Evolutionary conservation across 2,329 filamentous ascomycete species (phyloP), one percentile per base, ranked within the genome.

Genomic region (Ophiostoma ips): DNA sequence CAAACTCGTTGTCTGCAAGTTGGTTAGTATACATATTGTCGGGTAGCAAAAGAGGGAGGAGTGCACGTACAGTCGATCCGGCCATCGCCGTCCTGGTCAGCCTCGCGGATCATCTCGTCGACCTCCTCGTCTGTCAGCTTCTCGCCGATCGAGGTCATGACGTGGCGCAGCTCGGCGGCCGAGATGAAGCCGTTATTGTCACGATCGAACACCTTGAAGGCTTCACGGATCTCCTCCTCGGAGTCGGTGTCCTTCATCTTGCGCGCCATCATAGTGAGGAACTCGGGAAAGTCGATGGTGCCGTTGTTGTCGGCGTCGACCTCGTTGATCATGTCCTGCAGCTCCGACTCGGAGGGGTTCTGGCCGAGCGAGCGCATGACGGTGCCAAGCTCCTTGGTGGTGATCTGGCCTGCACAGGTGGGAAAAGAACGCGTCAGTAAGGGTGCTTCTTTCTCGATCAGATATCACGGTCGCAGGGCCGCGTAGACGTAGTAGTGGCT

Each of bases 181-280:
- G 86, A 92, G 67, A 92, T 92, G 70, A 89, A 92, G 50, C 86
- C 86, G 68, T 92, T 92, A 74, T 90, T 92, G 63, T 92, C 86
- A 60, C 86, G 85, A 65, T 92, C 86, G 61, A 92, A 49, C 12
- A 51, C 84, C 76, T 89, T 89, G 78, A 90, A 90, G 13, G 85
- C 85, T 67, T 90, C 86, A 61, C 86, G 80, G 60, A 92, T 92
- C 67, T 92, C 86, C 70, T 92, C 86, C 69, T 92, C 86, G 46
- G 85, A 90, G 64, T 92, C 86, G 59, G 86, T 92, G 62, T 90
- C 86, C 75, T 90, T 90, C 86, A 92, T 92, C 73, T 92, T 92
- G 63, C 86, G 80, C 53, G 86, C 86, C 86, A 92, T 92, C 86
- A 92, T 92, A 56, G 86, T 92, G 55, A 92, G 73, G 69, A 92